Evolutionary conservation across 306 rosid species (phyloP), one percentile per base, ranked within the genome.

Genomic region (Pyrus communis): DNA sequence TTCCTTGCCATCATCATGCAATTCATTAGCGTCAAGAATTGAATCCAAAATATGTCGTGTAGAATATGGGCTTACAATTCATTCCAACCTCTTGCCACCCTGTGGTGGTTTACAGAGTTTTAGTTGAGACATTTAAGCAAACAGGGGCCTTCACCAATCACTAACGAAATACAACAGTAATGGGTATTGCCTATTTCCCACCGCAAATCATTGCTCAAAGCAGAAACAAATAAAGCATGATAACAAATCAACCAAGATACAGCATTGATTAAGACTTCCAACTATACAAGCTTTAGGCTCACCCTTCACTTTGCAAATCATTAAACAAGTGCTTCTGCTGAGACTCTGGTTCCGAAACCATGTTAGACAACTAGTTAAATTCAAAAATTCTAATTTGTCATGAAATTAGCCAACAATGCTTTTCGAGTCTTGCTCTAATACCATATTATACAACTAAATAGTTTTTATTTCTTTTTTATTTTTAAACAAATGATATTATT

Each of bases 211-310:
- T 17, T 18, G 0, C 46, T 19, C 46, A 0, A 59, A 70, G 43
- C 42, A 61, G 58, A 49, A 75, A 51, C 22, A 18, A 30, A 8
- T 13, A 11, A 10, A 8, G 1, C 12, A 25, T 3, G 14, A 22
- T 10, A 4, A 21, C 22, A 25, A 27, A 22, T 58, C 63, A 22
- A 58, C 63, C 63, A 58, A 58, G 5, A 60, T 17, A 60, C 33
- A 25, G 11, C 31, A 13, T 42, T 77, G 83, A 83, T 70, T 80
- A 70, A 54, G 69, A 86, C 79, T 72, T 75, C 12, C 54, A 70
- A 60, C 78, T 23, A 77, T 38, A 69, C 69, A 54, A 76, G 43
- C 49, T 75, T 62, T 17, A 72, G 66, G 18, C 66, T 30, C 63
- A n/a, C 27, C 63, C 63, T 10, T 42, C 11, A 22, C 63, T 58